Percentiles rank a stretch among this genome's conserved stretches.
phyloP scores from a whole-genome alignment of 176 grass and related monocot genomes.

The Zea mays region Zm-B73-REFERENCE-NAM-5.0 NC_050098.1:158788501-158789000 shows the following conservation, averaged over 20 bases:
- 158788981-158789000: too few relatives aligned
- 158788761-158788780: neutral
- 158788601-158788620: slow-evolving; percentile 22
- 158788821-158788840: slow-evolving; percentile 15
- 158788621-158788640: slow-evolving; percentile 95
- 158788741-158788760: too few relatives aligned
- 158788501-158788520: slow-evolving; percentile 3
- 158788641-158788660: slow-evolving; percentile 54
- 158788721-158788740: neutral
- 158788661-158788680: slow-evolving; percentile 13
- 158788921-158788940: neutral
- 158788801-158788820: slow-evolving; percentile 19
- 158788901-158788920: neutral
- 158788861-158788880: neutral
- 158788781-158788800: neutral
- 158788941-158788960: neutral
- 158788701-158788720: neutral
- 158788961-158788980: neutral
- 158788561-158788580: neutral
- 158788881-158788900: neutral
- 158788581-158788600: neutral
- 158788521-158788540: slow-evolving; percentile 2
- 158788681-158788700: neutral
- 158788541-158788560: slow-evolving; percentile 32
- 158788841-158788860: slow-evolving; percentile 25